Base-by-base conservation (phyloP, 768 basidiomycete genomes). In the Pholiota conissans region DNA sequence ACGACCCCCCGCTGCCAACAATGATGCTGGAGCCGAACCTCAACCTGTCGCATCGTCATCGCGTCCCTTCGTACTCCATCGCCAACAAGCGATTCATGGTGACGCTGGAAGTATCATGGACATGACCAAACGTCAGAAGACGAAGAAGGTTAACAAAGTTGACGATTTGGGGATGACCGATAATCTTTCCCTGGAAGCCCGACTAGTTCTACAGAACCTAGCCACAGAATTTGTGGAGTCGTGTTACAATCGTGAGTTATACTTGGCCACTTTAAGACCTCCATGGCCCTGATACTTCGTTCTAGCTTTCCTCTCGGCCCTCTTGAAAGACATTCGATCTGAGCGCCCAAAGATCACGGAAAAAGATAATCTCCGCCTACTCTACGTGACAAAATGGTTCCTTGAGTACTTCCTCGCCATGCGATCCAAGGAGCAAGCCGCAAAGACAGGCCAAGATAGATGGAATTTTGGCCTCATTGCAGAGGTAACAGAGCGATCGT, bases 331-430 rank as follows among this genome's bases (percentile, higher is more conserved):
- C 68, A 98, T 99, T 70, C 86, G 89, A 57, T 91, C 91, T 58
- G 93, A 98, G 73, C 82, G 95, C 45, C 81, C 89, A 53, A 95
- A 95, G 72, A 86, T 99, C 61, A 88, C 89, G n/a, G 94, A 97
- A 67, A 93, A 94, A 64, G 97, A 98, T 69, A 89, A 95, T 66
- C 82, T 95, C 55, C 87, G 97, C 6, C 78, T 97, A 24, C 79
- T 98, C 39, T 93, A 84, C 69, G 82, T 97, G 39, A 84, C 89
- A 4, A 90, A 92, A 57, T 98, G 96, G 90, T 89, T 96, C 67
- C 82, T 97, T 34, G 89, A 95, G 60, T 96, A 92, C 76, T 95
- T 98, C 73, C 80, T 95, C 10, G 71, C 82, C 37, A 73, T 79
- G 68, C 73, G 76, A 7, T 69, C 70, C 16, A 78, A 75, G 39